A percentile compares a stretch with the other conserved stretches of the same genome.
These are phyloP conservation scores for Gyrodon lividus DNA, from an alignment of 768 basidiomycete genomes.

Conservation along the genomic window DNA sequence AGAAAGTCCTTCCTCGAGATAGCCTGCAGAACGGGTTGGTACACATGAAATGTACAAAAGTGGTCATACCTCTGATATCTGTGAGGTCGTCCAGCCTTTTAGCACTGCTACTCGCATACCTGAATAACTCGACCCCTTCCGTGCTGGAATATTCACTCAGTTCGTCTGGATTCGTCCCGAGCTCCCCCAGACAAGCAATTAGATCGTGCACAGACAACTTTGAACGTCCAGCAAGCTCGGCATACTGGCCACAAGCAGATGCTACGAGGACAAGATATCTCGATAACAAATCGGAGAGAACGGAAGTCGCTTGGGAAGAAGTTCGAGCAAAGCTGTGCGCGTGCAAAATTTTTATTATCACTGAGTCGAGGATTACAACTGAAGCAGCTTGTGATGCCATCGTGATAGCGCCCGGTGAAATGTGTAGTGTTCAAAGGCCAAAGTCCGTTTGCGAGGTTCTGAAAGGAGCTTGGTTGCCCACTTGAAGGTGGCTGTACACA, in stretches of 20 bases:
- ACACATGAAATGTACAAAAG: conserved; percentile 3
- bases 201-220: conserved; percentile 59
- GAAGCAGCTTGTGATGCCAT: conserved; percentile 44
- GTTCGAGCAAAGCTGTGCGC: conserved; percentile 76
- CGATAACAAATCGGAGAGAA: conserved; percentile 73
- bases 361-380: conserved; percentile 64
- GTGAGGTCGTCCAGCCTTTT: conserved; percentile 70
- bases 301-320: conserved; percentile 66
- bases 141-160: conserved; percentile 61
- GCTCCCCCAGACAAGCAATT: conserved; percentile 64
- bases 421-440: too few relatives aligned
- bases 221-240: conserved; percentile 71
- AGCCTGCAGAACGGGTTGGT: conserved; percentile 43
- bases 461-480: too few relatives aligned
- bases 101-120: conserved; percentile 62
- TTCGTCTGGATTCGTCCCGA: conserved; percentile 72
- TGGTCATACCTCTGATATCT: conserved; percentile 65
- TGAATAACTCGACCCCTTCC: conserved; percentile 67
- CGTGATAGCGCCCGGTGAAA: too few relatives aligned
- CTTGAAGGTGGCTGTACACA: too few relatives aligned
- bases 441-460: too few relatives aligned
- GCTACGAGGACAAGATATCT: conserved; percentile 70
- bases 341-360: conserved; percentile 68
- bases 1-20: conserved; percentile 57
- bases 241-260: conserved; percentile 67